These are phyloP conservation scores for Podila epicladia DNA, from an alignment of 192 early-diverging fungal species.

Conservation along the genomic window DNA sequence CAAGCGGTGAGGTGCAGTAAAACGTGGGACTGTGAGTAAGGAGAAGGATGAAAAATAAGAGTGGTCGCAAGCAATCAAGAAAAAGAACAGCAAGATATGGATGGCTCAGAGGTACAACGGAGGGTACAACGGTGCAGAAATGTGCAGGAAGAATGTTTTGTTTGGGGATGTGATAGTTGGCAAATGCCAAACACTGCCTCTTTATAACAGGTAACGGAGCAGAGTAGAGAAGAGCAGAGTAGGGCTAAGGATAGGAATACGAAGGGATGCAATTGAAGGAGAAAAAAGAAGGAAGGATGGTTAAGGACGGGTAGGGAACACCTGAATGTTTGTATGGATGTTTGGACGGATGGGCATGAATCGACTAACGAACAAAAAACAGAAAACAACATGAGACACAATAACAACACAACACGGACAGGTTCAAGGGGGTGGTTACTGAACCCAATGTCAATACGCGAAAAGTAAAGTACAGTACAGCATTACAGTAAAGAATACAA, in stretches of 20 bases:
- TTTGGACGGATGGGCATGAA: neutral
- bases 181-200: neutral
- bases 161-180: neutral
- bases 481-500: too few relatives aligned
- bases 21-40: neutral
- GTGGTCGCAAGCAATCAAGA: too few relatives aligned
- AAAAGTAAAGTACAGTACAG: too few relatives aligned
- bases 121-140: neutral
- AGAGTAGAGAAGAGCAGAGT: too few relatives aligned
- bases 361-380: neutral
- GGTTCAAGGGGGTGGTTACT: too few relatives aligned
- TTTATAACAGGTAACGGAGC: neutral
- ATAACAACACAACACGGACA: neutral
- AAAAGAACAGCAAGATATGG: too few relatives aligned
- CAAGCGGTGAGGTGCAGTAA: neutral
- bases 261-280: neutral
- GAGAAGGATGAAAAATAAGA: neutral
- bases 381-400: conserved; percentile 1
- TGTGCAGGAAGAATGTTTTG: neutral
- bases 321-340: neutral
- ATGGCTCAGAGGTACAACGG: too few relatives aligned
- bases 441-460: too few relatives aligned
- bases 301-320: neutral
- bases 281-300: neutral
- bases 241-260: too few relatives aligned